These are phyloP conservation scores for Haplosporangium sp. DNA, from an alignment of 371 early-diverging fungal genomes.

Conservation along the genomic window DNA sequence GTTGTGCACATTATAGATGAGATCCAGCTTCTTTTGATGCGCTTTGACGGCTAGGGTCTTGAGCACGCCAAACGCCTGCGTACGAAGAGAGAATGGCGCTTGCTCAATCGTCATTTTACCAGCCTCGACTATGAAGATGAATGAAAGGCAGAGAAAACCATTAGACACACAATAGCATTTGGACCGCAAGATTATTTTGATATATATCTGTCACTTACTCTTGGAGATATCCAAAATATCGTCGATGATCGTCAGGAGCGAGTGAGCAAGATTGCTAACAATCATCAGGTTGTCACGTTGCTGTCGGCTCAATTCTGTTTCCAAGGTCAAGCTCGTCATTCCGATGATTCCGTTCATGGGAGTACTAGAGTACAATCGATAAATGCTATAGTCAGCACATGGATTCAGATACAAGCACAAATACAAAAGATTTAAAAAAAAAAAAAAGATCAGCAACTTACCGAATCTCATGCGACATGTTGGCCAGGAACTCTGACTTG, in stretches of 20 bases:
- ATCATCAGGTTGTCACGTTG: slow-evolving; percentile 82
- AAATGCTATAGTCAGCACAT: background rate
- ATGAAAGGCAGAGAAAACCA: background rate
- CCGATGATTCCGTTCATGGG: slow-evolving; percentile 87
- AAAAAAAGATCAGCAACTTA: background rate
- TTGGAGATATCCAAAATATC: slow-evolving; percentile 88
- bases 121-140: slow-evolving; percentile 66
- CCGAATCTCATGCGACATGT: slow-evolving; percentile 77
- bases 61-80: slow-evolving; percentile 71
- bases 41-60: slow-evolving; percentile 76
- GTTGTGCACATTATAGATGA: slow-evolving; percentile 71
- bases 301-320: slow-evolving; percentile 75
- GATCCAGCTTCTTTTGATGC: slow-evolving; percentile 72
- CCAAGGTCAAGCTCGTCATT: slow-evolving; percentile 74
- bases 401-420: too few species aligned
- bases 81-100: slow-evolving; percentile 73
- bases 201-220: slow-evolving; percentile 50
- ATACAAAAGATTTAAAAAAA: background rate
- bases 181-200: too few species aligned
- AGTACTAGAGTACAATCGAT: slow-evolving; percentile 61
- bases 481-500: slow-evolving; percentile 81
- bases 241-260: slow-evolving; percentile 79
- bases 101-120: slow-evolving; percentile 78
- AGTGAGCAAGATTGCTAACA: slow-evolving; percentile 73
- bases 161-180: background rate